Percentiles rank a stretch among this genome's conserved stretches.
phyloP scores from a whole-genome alignment of 805 yeast species.

The Osmozyma mogii region DNA sequence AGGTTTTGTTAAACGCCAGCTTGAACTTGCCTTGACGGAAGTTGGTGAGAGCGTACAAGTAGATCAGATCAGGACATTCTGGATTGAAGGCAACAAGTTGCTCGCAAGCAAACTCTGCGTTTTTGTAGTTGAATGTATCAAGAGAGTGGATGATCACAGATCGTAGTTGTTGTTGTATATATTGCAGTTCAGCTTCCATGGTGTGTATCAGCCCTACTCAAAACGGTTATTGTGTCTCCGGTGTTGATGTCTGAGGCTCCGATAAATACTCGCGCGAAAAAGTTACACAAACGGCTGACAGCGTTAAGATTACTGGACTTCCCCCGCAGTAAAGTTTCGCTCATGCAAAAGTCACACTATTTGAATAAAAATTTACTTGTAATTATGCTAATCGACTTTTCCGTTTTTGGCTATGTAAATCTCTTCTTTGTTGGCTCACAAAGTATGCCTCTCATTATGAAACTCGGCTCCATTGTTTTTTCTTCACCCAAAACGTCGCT shows the following conservation, averaged over 20 bases:
- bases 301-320: no score
- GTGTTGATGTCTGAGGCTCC: neutral
- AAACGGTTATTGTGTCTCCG: neutral
- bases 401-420: no score
- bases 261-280: neutral
- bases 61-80: constrained; percentile 51
- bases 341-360: neutral
- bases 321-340: constrained; percentile 1
- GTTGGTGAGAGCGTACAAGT: constrained; percentile 63
- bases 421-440: no score
- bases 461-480: no score
- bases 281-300: no score
- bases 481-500: neutral
- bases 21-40: constrained; percentile 51
- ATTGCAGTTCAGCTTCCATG: constrained; percentile 9
- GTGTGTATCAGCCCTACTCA: neutral
- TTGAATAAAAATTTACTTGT: no score
- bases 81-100: constrained; percentile 58
- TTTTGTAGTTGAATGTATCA: constrained; percentile 58
- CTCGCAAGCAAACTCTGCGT: constrained; percentile 86
- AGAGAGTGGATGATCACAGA: constrained; percentile 60
- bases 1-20: constrained; percentile 45
- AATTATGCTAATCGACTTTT: no score
- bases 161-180: constrained; percentile 38
- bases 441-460: neutral